Evolutionary conservation across 441 rosid genomes (phyloP), one percentile per base, ranked within the genome.

Genomic region (Hura crepitans): DNA sequence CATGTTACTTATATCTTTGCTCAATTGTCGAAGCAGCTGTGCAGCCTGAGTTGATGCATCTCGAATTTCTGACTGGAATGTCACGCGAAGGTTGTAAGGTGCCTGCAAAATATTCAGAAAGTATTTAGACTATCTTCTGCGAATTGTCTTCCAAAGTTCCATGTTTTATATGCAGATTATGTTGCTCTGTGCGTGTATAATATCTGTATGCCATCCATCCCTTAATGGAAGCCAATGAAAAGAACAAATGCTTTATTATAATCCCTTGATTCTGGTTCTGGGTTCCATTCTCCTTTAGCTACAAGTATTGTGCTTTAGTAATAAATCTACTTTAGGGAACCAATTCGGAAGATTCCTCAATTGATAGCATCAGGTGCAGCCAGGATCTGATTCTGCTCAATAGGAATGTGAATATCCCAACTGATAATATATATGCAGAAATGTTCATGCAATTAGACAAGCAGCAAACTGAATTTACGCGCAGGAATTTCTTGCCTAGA

Each of bases 31-130:
- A 43, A 85, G 74, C 13, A 89, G 80, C 73, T 84, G 84, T 13
- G 91, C 87, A 2, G 91, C 87, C 53, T 84, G 86, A 60, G 58
- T 83, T 33, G 87, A 54, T 43, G 82, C 86, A 2, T 81, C 87
- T 23, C 46, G 73, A 63, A 88, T 88, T 76, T 85, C 89, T 4
- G 81, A 27, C 53, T 74, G 75, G 78, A 88, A 85, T 56, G 85
- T 72, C 50, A 74, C 39, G 15, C 94, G 80, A 20, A 86, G 87
- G 53, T 79, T 72, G 77, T 79, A 69, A 6, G 89, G 89, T 45
- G 89, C 89, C 94, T 89, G 56, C 72, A 69, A 42, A 68, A 70
- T 53, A 65, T 37, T 22, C 53, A 56, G 33, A 15, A 15, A 4
- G 54, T n/a, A 20, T 50, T n/a, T n/a, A n/a, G n/a, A n/a, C n/a